Evolutionary conservation across 1,284 basidiomycete species (phyloP), one percentile per base, ranked within the genome.

Genomic region (Amylostereum areolatum): DNA sequence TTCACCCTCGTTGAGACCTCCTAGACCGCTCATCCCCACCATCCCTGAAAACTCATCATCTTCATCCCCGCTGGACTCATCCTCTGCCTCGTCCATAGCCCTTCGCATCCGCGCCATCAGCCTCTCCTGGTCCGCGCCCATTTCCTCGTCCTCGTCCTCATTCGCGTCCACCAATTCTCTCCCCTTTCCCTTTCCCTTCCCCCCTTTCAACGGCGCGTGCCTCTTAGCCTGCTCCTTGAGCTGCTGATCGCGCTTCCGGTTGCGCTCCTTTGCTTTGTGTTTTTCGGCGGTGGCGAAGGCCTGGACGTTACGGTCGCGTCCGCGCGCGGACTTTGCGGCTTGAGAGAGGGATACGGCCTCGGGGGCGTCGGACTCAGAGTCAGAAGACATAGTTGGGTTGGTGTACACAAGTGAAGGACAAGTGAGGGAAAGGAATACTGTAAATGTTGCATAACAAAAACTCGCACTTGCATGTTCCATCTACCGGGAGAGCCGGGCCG

Each of bases 21-120:
- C 39, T 18, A 37, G 34, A 29, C 34, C 36, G 6, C 28, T 30
- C 34, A 31, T 34, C 27, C 18, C 41, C 31, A 5, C 39, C 30
- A 24, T 30, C 40, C 48, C 44, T 2, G 41, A 39, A 42, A 46
- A 49, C 43, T 56, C 56, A 11, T 54, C 51, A 27, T 47, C 41
- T 18, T 35, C 31, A 7, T 33, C 27, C 11, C 31, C 43, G 4
- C 43, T 54, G 43, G 30, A 48, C 55, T 65, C 64, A 30, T 59
- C 61, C 40, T 58, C 58, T 25, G 65, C 64, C 47, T 67, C 62
- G 40, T 45, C 57, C 66, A 67, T 66, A 12, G 66, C 65, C 41
- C 63, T 54, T 46, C 60, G 59, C 65, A 67, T 68, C 48, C 66
- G 51, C 18, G 52, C 57, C 55, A 62, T 57, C 41, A 66, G 48